These are phyloP conservation scores for Coccinonectria pachysandricola DNA, from an alignment of 2,329 filamentous ascomycete genomes.

Conservation along the genomic window DNA sequence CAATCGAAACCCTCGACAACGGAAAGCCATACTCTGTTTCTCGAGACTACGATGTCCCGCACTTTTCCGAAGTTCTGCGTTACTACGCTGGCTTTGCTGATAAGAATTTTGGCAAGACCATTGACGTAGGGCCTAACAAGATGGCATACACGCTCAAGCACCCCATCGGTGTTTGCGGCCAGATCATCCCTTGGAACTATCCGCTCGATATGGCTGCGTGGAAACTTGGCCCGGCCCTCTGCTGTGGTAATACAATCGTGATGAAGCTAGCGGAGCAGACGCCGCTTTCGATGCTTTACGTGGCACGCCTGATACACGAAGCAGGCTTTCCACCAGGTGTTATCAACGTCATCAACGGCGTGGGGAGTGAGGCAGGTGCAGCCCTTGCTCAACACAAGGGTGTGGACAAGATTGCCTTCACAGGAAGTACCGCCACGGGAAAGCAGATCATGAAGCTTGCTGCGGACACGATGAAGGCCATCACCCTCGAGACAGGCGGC, in stretches of 20 bases:
- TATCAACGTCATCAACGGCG: slow-evolving; percentile 60
- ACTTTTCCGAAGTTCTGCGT: slow-evolving; percentile 40
- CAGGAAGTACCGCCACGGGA: slow-evolving; percentile 57
- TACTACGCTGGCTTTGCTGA: slow-evolving; percentile 77
- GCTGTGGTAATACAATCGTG: slow-evolving; percentile 47
- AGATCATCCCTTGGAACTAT: slow-evolving; percentile 77
- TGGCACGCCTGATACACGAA: slow-evolving; percentile 54
- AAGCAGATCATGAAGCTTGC: slow-evolving; percentile 62
- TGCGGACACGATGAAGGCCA: slow-evolving; percentile 46
- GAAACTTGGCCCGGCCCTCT: slow-evolving; percentile 45
- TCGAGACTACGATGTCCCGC: slow-evolving; percentile 50
- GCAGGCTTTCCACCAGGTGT: slow-evolving; percentile 66
- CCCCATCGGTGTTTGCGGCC: slow-evolving; percentile 66
- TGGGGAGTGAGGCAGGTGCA: slow-evolving; percentile 52
- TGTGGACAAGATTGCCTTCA: slow-evolving; percentile 65
- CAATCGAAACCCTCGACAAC: slow-evolving; percentile 67
- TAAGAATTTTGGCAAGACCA: slow-evolving; percentile 70
- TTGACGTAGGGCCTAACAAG: slow-evolving; percentile 59
- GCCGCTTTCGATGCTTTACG: slow-evolving; percentile 47
- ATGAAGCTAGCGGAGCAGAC: slow-evolving; percentile 53
- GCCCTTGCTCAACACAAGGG: slow-evolving; percentile 53
- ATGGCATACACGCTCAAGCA: slow-evolving; percentile 69
- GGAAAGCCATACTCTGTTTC: slow-evolving; percentile 64
- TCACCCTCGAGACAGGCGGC: slow-evolving; percentile 50
- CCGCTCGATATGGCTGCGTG: slow-evolving; percentile 64